Evolutionary conservation across 1,284 basidiomycete genomes (phyloP), one percentile per base, ranked within the genome.

Genomic region (Taiwanofungus camphoratus): DNA sequence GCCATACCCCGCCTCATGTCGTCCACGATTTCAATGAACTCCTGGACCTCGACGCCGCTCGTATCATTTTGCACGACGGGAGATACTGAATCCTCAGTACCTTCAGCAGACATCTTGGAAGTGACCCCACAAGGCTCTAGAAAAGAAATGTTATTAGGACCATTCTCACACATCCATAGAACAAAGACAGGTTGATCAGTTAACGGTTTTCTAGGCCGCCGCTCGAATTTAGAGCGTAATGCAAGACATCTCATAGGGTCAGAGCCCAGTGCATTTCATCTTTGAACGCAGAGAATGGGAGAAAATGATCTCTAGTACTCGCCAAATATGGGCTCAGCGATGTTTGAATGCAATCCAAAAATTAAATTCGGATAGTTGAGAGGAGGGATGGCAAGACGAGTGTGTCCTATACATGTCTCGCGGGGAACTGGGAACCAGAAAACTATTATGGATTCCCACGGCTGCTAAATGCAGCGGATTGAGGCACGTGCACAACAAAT

Each of bases 231-330:
- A 52, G 72, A 81, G 76, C 75, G 80, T 87, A 81, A 67, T 85
- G 86, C 86, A 67, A 82, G 55, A 68, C 87, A 80, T 80, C 84
- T 51, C 45, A 44, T 20, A 41, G 47, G 44, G 41, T 88, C 87
- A 85, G 85, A 89, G 86, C 86, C 87, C 86, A 89, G 86, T 89
- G 87, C 87, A 67, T 76, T 87, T 88, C 87, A 79, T 89, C 86
- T 43, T 36, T 19, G 22, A 39, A 46, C 34, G 26, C 39, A 15
- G 30, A 23, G 18, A 32, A 13, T 5, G 41, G 2, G 18, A 26
- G 20, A 13, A 1, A 15, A 12, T 12, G 34, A 22, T n/a, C n/a
- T 27, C 24, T 27, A 16, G 27, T 9, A 21, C 40, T 16, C 9
- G 9, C 11, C 6, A 2, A 11, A 13, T 16, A 3, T 12, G 7